Percentiles rank a stretch among this genome's conserved stretches.
Conservation (phyloP, 108 stramenopile genomes). For the Chaetoceros muelleri region DNA sequence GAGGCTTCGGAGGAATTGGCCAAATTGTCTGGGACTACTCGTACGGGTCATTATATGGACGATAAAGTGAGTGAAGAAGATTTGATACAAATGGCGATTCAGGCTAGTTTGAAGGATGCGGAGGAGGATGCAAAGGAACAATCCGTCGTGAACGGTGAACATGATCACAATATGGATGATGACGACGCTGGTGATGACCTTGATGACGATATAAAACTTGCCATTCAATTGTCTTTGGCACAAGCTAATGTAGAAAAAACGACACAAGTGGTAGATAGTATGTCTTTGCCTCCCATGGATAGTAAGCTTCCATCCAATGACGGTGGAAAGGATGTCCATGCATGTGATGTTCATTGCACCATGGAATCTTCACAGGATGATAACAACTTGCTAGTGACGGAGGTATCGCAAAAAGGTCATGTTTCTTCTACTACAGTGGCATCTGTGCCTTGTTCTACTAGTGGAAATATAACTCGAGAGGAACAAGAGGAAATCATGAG, state of each 20-base stretch:
- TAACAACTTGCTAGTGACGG: background rate
- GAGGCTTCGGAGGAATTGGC: no score
- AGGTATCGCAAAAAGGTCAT: background rate
- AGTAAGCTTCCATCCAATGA: background rate
- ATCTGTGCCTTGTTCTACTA: background rate
- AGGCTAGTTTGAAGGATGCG: background rate
- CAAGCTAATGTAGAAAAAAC: slow-evolving; percentile 1
- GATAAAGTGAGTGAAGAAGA: background rate
- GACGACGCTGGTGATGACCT: slow-evolving; percentile 16
- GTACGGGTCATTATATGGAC: no score
- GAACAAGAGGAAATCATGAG: slow-evolving; percentile 35
- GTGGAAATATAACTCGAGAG: background rate
- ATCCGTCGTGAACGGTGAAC: background rate
- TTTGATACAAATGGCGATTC: background rate
- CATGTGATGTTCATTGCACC: background rate
- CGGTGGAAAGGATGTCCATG: slow-evolving; percentile 1
- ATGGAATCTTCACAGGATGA: background rate
- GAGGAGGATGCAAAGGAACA: background rate
- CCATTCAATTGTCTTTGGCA: slow-evolving; percentile 23
- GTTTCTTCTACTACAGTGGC: background rate
- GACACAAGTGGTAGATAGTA: background rate
- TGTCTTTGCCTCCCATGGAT: no score
- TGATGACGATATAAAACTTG: slow-evolving; percentile 23
- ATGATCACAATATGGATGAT: no score
- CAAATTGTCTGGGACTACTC: no score